Base-by-base conservation (phyloP, 768 basidiomycete genomes). In the Pisolithus orientalis region DNA sequence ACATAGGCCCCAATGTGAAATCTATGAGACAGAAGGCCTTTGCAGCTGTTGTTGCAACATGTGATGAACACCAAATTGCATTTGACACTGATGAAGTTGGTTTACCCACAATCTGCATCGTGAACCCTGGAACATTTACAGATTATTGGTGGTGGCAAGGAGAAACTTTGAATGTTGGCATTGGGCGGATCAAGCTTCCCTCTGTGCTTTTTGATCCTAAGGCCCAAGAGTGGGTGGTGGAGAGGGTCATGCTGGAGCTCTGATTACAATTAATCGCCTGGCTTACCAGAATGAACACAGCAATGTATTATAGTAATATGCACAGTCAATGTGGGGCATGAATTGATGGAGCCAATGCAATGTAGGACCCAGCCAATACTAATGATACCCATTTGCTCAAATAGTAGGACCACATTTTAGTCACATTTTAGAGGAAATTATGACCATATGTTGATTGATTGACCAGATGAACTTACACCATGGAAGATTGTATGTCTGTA, bases 151-250 rank as follows among this genome's bases (percentile, higher is more conserved):
- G 25, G 45, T 52, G 51, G 52, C 54, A n/a, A 39, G 51, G 47
- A 14, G 51, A 62, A 34, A 38, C 16, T 10, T 44, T 53, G 44
- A 49, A 47, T 10, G 43, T 51, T 28, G 53, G 55, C 28, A 16
- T 55, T 2, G 51, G 53, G 3, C 61, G 58, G 53, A 32, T 59
- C 31, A 62, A 60, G 40, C 53, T 56, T 8, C 57, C 57, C 1
- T 55, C 53, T n/a, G 55, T 62, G 28, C n/a, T 62, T 37, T 25
- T n/a, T 0, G 42, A 51, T 4, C 29, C 17, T 3, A 43, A 48
- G 13, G 37, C 52, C 14, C 42, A 32, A 7, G 54, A 55, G 9
- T 57, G 58, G 58, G 38, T 61, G 4, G 39, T 31, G 25, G 43
- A 44, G 17, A 54, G 47, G 46, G 59, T 54, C 3, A 31, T 38